Percentiles rank a stretch among this genome's conserved stretches.
phyloP scores from a whole-genome alignment of 805 yeast species.

The Candida sphagnicola region DNA sequence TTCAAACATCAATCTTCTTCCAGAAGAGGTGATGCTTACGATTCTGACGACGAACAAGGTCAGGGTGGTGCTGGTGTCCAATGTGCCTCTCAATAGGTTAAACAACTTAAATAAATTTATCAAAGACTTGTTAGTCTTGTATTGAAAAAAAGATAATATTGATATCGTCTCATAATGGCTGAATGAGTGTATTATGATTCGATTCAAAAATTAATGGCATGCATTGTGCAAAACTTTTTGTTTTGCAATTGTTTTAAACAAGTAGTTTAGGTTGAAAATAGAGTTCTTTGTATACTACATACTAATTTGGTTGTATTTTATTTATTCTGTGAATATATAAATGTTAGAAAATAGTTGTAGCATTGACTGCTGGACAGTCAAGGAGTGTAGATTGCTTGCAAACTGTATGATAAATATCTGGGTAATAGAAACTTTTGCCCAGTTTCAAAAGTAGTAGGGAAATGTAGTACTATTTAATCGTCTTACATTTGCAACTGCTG shows the following conservation, averaged over 20 bases:
- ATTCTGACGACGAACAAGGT: slow-evolving; percentile 44
- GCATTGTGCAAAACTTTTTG: neutral
- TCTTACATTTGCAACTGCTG: too few relatives aligned
- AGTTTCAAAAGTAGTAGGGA: too few relatives aligned
- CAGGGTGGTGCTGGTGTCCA: slow-evolving; percentile 74
- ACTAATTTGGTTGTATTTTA: neutral
- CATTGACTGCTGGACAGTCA: too few relatives aligned
- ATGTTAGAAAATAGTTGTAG: neutral
- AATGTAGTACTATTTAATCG: too few relatives aligned
- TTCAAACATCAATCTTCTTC: slow-evolving; percentile 46
- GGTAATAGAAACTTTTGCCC: too few relatives aligned
- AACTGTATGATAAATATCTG: too few relatives aligned
- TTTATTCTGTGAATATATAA: slow-evolving; percentile 1
- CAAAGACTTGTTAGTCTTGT: neutral
- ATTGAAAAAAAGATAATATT: neutral
- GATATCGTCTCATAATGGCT: too few relatives aligned
- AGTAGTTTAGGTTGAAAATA: slow-evolving; percentile 1
- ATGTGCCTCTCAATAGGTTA: slow-evolving; percentile 83
- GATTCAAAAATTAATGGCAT: neutral
- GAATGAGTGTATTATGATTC: neutral
- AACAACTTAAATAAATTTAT: neutral
- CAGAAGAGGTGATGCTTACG: slow-evolving; percentile 39
- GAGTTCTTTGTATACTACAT: slow-evolving; percentile 1
- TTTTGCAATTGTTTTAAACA: neutral
- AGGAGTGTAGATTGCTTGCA: too few relatives aligned